Conservation (phyloP, 2,329 filamentous ascomycete species). For the Neobulgaria alba region DNA sequence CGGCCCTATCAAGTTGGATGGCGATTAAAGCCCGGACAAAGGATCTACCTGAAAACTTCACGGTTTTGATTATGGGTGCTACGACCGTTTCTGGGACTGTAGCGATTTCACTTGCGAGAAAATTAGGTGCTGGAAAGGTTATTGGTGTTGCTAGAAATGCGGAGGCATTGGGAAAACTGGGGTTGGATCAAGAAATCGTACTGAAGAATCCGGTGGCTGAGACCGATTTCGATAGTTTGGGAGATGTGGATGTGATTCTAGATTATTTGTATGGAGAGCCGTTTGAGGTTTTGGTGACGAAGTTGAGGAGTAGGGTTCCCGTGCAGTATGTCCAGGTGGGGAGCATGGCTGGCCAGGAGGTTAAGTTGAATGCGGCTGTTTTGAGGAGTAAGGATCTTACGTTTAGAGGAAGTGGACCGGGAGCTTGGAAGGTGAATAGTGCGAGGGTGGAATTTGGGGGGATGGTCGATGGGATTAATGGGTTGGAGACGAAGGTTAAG, state of each 20-base stretch:
- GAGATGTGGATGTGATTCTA: conserved; percentile 43
- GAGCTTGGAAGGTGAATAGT: conserved; percentile 33
- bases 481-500: conserved; percentile 20
- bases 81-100: conserved; percentile 44
- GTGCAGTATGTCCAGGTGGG: conserved; percentile 48
- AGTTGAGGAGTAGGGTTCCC: conserved; percentile 33
- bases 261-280: conserved; percentile 48
- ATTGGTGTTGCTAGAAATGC: conserved; percentile 43
- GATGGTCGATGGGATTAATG: conserved; percentile 27
- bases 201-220: conserved; percentile 29
- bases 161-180: conserved; percentile 33
- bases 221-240: conserved; percentile 39
- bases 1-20: conserved; percentile 50
- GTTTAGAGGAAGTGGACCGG: conserved; percentile 37
- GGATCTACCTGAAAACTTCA: conserved; percentile 35
- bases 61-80: conserved; percentile 43
- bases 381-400: conserved; percentile 42
- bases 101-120: conserved; percentile 39
- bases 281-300: conserved; percentile 33
- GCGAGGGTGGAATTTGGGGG: conserved; percentile 25
- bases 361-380: conserved; percentile 30
- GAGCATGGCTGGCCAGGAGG: conserved; percentile 10
- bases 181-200: conserved; percentile 38
- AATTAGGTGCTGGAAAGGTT: conserved; percentile 40
- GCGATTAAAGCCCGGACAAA: conserved; percentile 39